Evolutionary conservation across 768 basidiomycete species (phyloP).

Genomic region (Auricularia sp.): DNA sequence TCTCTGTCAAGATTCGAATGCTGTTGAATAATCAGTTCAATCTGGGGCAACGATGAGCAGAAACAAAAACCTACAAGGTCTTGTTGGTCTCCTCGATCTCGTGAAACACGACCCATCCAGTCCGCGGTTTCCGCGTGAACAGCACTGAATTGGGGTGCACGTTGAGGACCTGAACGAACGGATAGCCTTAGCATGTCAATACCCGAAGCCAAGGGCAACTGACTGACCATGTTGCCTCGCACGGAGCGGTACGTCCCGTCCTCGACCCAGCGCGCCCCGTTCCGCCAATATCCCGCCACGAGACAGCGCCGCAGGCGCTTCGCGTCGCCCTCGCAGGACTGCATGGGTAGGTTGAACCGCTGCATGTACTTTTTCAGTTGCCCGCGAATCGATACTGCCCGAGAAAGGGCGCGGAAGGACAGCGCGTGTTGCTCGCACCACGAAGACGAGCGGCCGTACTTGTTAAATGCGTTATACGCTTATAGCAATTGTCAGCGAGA

Average conservation of each 20-base stretch:
- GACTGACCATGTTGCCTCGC: conserved; percentile 66
- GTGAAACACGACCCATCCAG: conserved; percentile 91
- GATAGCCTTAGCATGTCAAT: neutral
- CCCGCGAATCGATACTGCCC: conserved; percentile 88
- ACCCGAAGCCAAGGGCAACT: neutral
- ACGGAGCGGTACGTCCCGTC: conserved; percentile 92
- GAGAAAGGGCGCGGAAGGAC: conserved; percentile 87
- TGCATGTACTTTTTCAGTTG: conserved; percentile 93
- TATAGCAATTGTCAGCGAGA: neutral
- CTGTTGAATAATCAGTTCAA: conserved; percentile 26
- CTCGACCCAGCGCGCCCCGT: conserved; percentile 81
- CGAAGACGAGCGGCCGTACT: conserved; percentile 69
- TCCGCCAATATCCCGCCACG: conserved; percentile 87
- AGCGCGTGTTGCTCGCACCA: conserved; percentile 93
- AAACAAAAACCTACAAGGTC: conserved; percentile 50
- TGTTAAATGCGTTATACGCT: conserved; percentile 91
- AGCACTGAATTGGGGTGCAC: conserved; percentile 91
- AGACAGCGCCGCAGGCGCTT: conserved; percentile 77
- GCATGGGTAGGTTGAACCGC: conserved; percentile 69
- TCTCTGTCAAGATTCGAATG: conserved; percentile 86
- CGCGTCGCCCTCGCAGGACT: conserved; percentile 86
- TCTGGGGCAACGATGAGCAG: neutral
- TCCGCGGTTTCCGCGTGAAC: conserved; percentile 83
- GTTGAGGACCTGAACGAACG: conserved; percentile 52
- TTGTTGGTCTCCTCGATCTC: conserved; percentile 97